phyloP scores from a whole-genome alignment of 805 yeast species.

The Ogataea zsoltii region DNA sequence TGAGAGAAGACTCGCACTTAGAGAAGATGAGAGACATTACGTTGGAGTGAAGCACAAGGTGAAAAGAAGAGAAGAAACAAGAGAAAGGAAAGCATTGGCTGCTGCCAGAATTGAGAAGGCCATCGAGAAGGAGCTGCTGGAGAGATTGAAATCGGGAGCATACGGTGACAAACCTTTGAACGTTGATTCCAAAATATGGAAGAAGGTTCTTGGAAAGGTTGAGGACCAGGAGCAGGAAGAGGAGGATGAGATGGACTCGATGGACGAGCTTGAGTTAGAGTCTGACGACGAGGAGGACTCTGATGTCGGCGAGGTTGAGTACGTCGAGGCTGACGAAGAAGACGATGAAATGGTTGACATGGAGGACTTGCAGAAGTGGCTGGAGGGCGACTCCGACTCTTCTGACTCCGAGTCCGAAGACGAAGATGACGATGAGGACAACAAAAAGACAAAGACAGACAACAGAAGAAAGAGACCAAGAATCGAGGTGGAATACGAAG shows the following conservation, averaged over 20 bases:
- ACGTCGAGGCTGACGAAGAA: conserved; percentile 86
- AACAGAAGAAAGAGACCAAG: conserved; percentile 51
- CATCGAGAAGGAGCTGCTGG: conserved; percentile 92
- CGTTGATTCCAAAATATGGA: conserved; percentile 95
- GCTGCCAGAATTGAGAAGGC: conserved; percentile 97
- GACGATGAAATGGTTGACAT: conserved; percentile 88
- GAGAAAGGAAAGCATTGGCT: conserved; percentile 94
- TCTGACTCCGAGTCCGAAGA: conserved; percentile 34
- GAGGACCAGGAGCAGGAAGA: conserved; percentile 53
- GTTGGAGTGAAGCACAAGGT: conserved; percentile 94
- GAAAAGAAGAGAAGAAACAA: conserved; percentile 86
- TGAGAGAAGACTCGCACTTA: conserved; percentile 87
- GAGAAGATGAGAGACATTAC: conserved; percentile 91
- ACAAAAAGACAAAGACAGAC: conserved; percentile 40
- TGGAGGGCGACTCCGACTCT: conserved; percentile 41
- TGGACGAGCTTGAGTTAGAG: conserved; percentile 42
- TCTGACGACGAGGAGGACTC: conserved; percentile 56
- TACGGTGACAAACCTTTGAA: conserved; percentile 97
- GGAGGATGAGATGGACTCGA: conserved; percentile 53
- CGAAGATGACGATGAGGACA: conserved; percentile 32
- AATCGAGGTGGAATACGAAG: conserved; percentile 82
- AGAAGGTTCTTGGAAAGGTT: conserved; percentile 78
- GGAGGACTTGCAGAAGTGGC: conserved; percentile 92
- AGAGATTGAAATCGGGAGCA: conserved; percentile 95
- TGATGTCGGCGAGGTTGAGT: conserved; percentile 73